Conservation (phyloP, 2,329 filamentous ascomycete species). For the Diaporthe nobilis region DNA sequence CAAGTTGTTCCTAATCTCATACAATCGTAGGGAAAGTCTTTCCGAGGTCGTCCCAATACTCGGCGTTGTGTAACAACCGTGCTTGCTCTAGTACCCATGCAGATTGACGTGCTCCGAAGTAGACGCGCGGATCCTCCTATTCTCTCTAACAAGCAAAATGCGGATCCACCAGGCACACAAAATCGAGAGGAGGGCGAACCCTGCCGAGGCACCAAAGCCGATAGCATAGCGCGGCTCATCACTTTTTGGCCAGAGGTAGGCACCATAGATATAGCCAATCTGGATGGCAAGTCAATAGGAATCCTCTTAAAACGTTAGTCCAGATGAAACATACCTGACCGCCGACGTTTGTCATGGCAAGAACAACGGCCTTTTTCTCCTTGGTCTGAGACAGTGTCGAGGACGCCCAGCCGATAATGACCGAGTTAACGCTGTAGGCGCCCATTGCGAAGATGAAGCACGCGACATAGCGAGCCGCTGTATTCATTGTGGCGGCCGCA, state of each 20-base stretch:
- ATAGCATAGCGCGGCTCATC: constrained; percentile 46
- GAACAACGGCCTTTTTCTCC: constrained; percentile 58
- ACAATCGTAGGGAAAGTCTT: background rate
- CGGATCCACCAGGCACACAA: constrained; percentile 28
- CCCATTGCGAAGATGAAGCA: constrained; percentile 55
- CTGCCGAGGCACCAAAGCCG: constrained; percentile 31
- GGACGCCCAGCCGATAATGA: constrained; percentile 59
- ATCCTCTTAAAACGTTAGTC: too few relatives aligned
- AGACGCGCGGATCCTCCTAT: background rate
- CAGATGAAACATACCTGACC: constrained; percentile 28
- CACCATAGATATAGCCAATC: constrained; percentile 55
- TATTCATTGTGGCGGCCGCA: constrained; percentile 50
- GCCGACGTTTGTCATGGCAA: constrained; percentile 53
- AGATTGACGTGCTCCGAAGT: constrained; percentile 25
- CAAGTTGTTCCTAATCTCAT: background rate
- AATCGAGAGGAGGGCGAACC: constrained; percentile 20
- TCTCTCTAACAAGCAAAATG: constrained; percentile 7
- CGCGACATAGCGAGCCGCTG: constrained; percentile 50
- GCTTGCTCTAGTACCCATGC: background rate
- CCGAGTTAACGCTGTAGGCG: constrained; percentile 56
- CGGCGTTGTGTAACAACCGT: background rate
- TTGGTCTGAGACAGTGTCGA: constrained; percentile 58
- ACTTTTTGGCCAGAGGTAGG: constrained; percentile 56
- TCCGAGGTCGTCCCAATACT: accelerated
- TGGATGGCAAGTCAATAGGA: constrained; percentile 42